phyloP scores from a whole-genome alignment of 192 early-diverging fungal species.

The Cetraspora pellucida region DNA sequence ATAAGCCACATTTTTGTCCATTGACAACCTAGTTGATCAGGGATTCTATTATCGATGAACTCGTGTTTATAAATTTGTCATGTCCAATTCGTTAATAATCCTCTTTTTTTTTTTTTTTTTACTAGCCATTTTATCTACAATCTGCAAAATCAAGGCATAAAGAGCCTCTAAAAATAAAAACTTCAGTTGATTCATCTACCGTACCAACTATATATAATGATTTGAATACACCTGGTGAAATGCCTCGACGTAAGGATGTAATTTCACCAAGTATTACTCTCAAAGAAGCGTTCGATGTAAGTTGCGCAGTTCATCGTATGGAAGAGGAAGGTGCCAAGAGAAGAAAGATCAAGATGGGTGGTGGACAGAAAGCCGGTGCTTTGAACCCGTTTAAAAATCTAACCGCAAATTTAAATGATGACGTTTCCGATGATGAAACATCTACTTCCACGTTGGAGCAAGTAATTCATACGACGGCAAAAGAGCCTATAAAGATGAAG shows the following conservation, averaged over 20 bases:
- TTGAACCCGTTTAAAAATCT: slow-evolving; percentile 21
- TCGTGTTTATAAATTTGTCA: too few relatives aligned
- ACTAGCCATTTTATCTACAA: too few relatives aligned
- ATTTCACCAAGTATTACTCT: slow-evolving; percentile 59
- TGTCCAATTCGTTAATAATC: too few relatives aligned
- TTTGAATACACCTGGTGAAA: slow-evolving; percentile 33
- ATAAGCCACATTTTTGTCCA: too few relatives aligned
- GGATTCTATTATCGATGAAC: too few relatives aligned
- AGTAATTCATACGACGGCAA: not conserved
- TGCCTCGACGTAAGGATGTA: slow-evolving; percentile 55
- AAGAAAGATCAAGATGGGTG: slow-evolving; percentile 26
- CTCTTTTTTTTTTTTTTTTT: too few relatives aligned
- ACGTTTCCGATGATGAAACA: slow-evolving; percentile 2
- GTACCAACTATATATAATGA: not conserved
- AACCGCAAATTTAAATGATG: slow-evolving; percentile 29
- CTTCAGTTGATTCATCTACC: too few relatives aligned
- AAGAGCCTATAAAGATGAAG: slow-evolving; percentile 25
- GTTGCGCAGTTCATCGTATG: slow-evolving; percentile 77
- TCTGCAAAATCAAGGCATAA: too few relatives aligned
- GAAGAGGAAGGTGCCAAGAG: slow-evolving; percentile 58
- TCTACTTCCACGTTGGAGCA: not conserved
- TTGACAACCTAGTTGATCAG: too few relatives aligned
- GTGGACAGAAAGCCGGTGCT: not conserved
- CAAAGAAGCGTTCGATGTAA: slow-evolving; percentile 76
- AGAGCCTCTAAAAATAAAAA: too few relatives aligned